A percentile compares a stretch with the other conserved stretches of the same genome.
Conservation (phyloP, 169 alveolate genomes). For the Cryptosporidium parvum region DNA sequence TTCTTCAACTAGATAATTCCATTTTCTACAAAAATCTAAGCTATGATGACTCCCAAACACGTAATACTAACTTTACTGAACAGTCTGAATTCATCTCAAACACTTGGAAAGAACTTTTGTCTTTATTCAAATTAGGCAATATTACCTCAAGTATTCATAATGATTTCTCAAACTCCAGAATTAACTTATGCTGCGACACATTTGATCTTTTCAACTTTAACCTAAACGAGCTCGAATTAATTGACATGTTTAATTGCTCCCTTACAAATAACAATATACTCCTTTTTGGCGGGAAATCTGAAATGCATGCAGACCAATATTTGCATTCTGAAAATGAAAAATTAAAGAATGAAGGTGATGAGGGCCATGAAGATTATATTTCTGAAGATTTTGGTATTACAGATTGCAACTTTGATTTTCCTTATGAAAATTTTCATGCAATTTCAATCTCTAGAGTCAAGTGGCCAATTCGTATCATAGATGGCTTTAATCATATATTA, state of each 20-base stretch:
- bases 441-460: slow-evolving; percentile 9
- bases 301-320: slow-evolving; percentile 2
- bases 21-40: slow-evolving; percentile 9
- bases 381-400: background rate
- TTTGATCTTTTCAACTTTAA: slow-evolving; percentile 49
- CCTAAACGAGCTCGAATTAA: background rate
- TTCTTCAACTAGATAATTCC: slow-evolving; percentile 7
- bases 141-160: background rate
- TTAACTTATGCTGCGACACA: slow-evolving; percentile 31
- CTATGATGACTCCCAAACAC: background rate
- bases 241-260: slow-evolving; percentile 14
- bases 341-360: background rate
- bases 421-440: background rate
- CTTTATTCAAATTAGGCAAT: background rate
- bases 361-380: background rate
- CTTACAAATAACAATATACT: background rate
- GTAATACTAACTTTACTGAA: background rate
- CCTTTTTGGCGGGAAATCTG: background rate
- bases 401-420: background rate
- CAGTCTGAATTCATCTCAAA: slow-evolving; percentile 24
- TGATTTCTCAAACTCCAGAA: background rate
- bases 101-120: slow-evolving; percentile 19
- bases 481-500: slow-evolving; percentile 49
- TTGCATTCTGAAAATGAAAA: background rate
- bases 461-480: slow-evolving; percentile 66